Conservation (phyloP, 2,329 filamentous ascomycete species). For the Sphaerulina populicola region DNA sequence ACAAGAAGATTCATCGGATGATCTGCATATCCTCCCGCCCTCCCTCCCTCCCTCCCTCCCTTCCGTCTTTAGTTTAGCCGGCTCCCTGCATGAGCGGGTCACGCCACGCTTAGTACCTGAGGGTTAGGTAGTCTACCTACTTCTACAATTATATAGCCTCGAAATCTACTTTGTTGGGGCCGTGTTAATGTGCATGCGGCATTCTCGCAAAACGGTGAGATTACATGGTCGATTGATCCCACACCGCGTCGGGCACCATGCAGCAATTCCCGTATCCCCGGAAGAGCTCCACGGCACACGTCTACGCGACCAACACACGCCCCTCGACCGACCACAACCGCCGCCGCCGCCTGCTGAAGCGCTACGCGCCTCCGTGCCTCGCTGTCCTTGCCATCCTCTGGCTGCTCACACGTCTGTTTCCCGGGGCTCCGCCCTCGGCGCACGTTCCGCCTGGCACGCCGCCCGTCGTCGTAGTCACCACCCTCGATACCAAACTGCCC, state of each 20-base stretch:
- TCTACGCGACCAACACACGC: constrained; percentile 52
- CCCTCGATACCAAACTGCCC: constrained; percentile 62
- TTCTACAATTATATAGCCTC: not conserved
- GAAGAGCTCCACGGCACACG: constrained; percentile 68
- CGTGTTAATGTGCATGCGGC: not conserved
- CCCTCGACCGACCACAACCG: constrained; percentile 36
- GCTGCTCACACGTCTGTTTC: constrained; percentile 30
- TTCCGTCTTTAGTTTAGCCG: not conserved
- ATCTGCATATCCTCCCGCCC: not conserved
- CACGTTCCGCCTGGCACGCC: constrained; percentile 40
- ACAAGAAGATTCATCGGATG: not conserved
- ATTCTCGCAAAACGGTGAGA: too few species aligned
- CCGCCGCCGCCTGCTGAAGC: constrained; percentile 22
- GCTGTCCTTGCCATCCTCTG: constrained; percentile 21
- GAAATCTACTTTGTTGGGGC: not conserved
- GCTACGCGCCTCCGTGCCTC: constrained; percentile 42
- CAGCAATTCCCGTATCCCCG: constrained; percentile 78
- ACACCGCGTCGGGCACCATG: not conserved
- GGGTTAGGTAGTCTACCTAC: too few species aligned
- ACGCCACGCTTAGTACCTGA: too few species aligned
- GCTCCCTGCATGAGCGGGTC: not conserved
- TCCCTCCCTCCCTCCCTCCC: not conserved
- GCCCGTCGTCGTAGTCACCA: constrained; percentile 70
- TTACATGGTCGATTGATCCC: not conserved
- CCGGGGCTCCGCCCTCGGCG: constrained; percentile 9